Evolutionary conservation across 257 asterid genomes (phyloP), one percentile per base, ranked within the genome.

Genomic region (Solanum megistacrolobum): DNA sequence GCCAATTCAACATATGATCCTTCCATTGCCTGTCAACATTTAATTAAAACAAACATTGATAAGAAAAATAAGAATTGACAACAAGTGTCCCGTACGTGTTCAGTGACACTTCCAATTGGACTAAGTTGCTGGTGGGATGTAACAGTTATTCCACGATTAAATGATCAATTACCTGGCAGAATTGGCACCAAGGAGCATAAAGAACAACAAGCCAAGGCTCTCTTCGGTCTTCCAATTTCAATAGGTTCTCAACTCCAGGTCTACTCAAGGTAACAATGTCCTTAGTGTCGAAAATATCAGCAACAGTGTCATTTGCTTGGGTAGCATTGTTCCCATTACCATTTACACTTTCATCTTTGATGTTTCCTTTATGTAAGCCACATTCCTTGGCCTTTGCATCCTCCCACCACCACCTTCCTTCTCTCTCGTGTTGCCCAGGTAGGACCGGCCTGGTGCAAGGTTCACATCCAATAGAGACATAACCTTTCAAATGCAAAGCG

Each of bases 391-490:
- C 99, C 92, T 91, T 93, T 36, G 99, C 98, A 87, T 95, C 99
- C 86, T 96, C 98, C 98, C 99, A 96, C 98, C 99, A 96, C 98
- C 99, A 96, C 92, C 99, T 89, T 52, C 99, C 98, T 89, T 96
- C 99, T 4, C 99, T 90, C 94, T 96, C 99, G 21, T 96, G 99
- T 75, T 96, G 98, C n/a, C 99, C 95, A 0, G 99, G 99, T 8
- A 96, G 91, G 12, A 96, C 95, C 0, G 99, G 89, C 87, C 98
- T 89, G 1, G 99, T 96, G 95, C 99, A 96, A 0, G 99, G 99
- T 46, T 96, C 98, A 48, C 99, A 96, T 27, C 98, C 98, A 29
- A 96, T 93, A 7, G 98, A 95, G 46, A 96, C 76, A 78, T 94
- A 96, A 0, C 99, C 98, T 89, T 94, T 91, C 0, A 92, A 89